phyloP scores from a whole-genome alignment of 176 grass and related monocot genomes.

The Cenchrus fungigraminus region DNA sequence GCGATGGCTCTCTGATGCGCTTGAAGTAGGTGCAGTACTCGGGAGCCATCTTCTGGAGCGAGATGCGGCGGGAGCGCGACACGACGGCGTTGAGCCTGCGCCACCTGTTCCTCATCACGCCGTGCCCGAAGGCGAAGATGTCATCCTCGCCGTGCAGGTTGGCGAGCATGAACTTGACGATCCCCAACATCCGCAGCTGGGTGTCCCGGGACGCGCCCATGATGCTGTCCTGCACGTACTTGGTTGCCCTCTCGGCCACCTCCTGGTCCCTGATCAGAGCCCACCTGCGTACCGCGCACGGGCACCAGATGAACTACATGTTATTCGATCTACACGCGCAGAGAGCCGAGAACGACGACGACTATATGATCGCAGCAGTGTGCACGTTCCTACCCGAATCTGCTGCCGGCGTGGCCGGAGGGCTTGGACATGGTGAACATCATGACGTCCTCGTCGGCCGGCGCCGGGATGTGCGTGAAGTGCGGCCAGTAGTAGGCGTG shows the following conservation, averaged over 20 bases:
- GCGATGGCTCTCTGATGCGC: conserved; percentile 56
- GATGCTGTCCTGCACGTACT: conserved; percentile 46
- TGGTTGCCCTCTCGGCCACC: conserved; percentile 42
- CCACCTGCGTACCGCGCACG: conserved; percentile 41
- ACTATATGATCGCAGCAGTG: too few species aligned
- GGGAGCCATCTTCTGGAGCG: conserved; percentile 59
- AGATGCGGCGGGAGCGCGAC: conserved; percentile 63
- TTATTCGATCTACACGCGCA: background rate
- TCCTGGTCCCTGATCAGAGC: conserved; percentile 73
- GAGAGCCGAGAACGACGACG: background rate
- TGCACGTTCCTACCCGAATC: conserved; percentile 53
- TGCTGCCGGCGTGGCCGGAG: conserved; percentile 74
- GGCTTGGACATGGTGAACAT: conserved; percentile 70
- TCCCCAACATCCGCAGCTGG: conserved; percentile 63
- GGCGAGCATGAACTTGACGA: conserved; percentile 58
- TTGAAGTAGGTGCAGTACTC: conserved; percentile 74
- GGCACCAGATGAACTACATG: background rate
- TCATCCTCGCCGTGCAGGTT: conserved; percentile 56
- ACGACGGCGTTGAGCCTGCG: conserved; percentile 49
- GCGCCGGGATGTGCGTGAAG: conserved; percentile 59
- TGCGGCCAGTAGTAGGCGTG: conserved; percentile 90
- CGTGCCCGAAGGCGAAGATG: conserved; percentile 71
- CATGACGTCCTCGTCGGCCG: conserved; percentile 73
- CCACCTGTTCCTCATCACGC: conserved; percentile 53
- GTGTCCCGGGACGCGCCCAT: conserved; percentile 71